Percentiles rank a stretch among this genome's conserved stretches.
These are phyloP conservation scores for Phalaenopsis equestris DNA, from an alignment of 106 monocot genomes.

Conservation along the genomic window DNA sequence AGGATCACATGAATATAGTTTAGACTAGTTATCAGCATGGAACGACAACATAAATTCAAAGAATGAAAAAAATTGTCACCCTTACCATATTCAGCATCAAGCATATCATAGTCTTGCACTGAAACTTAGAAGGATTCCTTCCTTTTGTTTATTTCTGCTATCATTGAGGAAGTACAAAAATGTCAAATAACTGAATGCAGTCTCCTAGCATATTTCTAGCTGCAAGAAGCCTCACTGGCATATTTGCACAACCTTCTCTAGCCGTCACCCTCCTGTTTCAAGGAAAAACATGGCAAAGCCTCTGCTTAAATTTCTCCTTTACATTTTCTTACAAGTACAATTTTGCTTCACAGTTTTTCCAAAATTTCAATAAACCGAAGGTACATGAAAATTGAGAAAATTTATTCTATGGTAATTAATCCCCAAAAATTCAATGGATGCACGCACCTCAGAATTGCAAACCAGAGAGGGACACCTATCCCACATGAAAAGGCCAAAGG, in stretches of 20 bases:
- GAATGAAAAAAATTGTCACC: neutral
- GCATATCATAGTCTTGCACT: neutral
- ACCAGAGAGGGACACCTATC: neutral
- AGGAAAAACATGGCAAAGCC: constrained; percentile 3
- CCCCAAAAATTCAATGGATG: neutral
- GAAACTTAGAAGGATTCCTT: neutral
- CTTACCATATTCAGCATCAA: constrained; percentile 1
- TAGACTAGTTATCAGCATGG: neutral
- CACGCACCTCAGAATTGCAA: neutral
- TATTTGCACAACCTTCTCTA: neutral
- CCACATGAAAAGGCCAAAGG: neutral
- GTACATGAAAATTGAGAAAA: neutral
- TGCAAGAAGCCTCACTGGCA: neutral
- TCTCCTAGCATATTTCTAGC: constrained; percentile 1
- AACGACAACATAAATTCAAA: neutral
- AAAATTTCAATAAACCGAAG: neutral
- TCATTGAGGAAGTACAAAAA: constrained; percentile 1
- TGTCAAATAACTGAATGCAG: neutral
- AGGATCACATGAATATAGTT: neutral
- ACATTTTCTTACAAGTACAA: constrained; percentile 2
- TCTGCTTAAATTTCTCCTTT: constrained; percentile 1
- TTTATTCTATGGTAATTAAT: neutral
- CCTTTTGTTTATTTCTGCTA: neutral
- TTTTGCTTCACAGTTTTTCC: constrained; percentile 2
- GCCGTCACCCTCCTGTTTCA: neutral